Conservation (phyloP, 2,329 filamentous ascomycete genomes). For the Fusarium sp. region DNA sequence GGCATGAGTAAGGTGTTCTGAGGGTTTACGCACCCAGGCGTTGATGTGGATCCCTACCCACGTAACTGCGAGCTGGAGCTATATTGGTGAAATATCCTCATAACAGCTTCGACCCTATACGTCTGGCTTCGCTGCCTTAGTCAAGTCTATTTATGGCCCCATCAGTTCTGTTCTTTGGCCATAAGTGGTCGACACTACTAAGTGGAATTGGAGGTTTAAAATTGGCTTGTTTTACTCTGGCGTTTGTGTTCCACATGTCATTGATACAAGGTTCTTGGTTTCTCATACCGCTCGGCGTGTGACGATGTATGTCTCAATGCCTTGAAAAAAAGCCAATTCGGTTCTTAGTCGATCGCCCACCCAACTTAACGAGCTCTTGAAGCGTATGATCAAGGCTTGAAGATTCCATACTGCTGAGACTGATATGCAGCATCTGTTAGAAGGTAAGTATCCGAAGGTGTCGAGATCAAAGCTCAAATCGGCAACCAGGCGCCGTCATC, state of each 20-base stretch:
- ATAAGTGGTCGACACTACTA: constrained; percentile 50
- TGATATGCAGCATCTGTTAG: not conserved
- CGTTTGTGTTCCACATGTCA: constrained; percentile 42
- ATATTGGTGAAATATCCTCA: constrained; percentile 54
- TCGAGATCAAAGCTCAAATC: not conserved
- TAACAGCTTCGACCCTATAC: constrained; percentile 52
- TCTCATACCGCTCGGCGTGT: constrained; percentile 7
- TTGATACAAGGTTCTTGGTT: constrained; percentile 48
- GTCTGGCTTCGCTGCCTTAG: constrained; percentile 31
- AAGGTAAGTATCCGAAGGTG: not conserved
- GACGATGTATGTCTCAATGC: too few species aligned
- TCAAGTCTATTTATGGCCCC: not conserved
- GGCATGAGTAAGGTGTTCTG: too few species aligned
- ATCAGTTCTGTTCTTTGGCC: constrained; percentile 43
- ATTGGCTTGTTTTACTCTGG: constrained; percentile 50
- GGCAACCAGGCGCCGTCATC: too few species aligned
- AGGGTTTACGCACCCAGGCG: too few species aligned
- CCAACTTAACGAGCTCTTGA: constrained; percentile 51
- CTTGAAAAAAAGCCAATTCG: constrained; percentile 18
- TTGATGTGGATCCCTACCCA: too few species aligned
- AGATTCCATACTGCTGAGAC: constrained; percentile 24
- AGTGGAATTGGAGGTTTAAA: constrained; percentile 51
- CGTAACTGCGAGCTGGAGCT: constrained; percentile 45
- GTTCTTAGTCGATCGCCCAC: constrained; percentile 46
- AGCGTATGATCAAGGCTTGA: constrained; percentile 37